Percentiles rank a stretch among this genome's conserved stretches.
Evolutionary conservation across 1,284 basidiomycete species (phyloP).

Genomic region (Ustilago lituana): DNA sequence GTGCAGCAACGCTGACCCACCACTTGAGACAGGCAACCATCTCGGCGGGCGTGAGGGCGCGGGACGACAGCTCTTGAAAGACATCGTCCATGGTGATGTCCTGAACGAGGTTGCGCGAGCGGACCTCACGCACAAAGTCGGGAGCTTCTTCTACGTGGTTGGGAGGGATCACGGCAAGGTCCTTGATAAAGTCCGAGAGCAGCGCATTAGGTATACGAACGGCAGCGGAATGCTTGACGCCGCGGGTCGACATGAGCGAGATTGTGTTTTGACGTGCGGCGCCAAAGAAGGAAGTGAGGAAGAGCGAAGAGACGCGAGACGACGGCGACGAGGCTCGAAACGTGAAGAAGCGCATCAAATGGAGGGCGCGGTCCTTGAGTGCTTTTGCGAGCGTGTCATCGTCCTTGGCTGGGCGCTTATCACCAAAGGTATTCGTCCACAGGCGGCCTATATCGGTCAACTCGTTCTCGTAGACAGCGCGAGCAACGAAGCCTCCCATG

Average conservation of each 20-base stretch:
- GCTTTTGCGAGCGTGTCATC: constrained; percentile 65
- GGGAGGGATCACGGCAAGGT: constrained; percentile 80
- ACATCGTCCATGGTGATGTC: constrained; percentile 88
- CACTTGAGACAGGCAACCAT: constrained; percentile 85
- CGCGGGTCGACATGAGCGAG: constrained; percentile 81
- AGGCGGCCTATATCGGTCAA: constrained; percentile 70
- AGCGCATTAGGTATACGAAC: constrained; percentile 82
- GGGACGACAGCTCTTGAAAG: constrained; percentile 77
- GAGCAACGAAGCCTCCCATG: constrained; percentile 77
- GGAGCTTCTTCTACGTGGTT: constrained; percentile 75
- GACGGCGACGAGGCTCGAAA: constrained; percentile 81
- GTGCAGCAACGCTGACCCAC: constrained; percentile 78
- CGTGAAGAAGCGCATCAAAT: constrained; percentile 75
- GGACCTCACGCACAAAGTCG: constrained; percentile 76
- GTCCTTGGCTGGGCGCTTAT: constrained; percentile 71
- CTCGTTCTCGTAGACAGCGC: constrained; percentile 88
- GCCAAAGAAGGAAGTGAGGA: constrained; percentile 84
- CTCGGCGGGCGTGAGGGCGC: constrained; percentile 80
- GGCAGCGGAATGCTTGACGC: constrained; percentile 77
- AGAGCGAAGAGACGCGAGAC: constrained; percentile 78
- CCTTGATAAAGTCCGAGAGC: constrained; percentile 81
- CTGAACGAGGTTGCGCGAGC: constrained; percentile 77
- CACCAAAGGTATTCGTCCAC: constrained; percentile 70
- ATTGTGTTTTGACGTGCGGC: constrained; percentile 72
- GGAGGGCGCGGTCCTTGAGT: constrained; percentile 73